Evolutionary conservation across 1,284 basidiomycete species (phyloP).

Genomic region (Trichosporon coremiiforme): DNA sequence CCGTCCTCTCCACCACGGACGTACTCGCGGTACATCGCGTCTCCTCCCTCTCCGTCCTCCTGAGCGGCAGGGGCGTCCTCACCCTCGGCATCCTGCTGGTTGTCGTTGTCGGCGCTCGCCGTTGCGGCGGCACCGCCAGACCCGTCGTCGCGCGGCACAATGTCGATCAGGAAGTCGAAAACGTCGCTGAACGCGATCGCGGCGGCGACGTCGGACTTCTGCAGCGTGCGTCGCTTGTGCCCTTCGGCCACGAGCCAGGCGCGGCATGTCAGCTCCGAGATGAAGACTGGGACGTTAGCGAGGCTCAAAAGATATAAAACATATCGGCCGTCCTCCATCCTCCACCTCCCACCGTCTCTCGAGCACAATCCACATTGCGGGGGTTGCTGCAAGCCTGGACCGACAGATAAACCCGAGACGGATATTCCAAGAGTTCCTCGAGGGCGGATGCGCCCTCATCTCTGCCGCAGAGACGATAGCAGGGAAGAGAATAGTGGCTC

Average conservation of each 20-base stretch:
- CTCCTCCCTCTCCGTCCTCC: conserved; percentile 22
- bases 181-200: conserved; percentile 87
- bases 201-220: conserved; percentile 85
- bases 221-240: conserved; percentile 86
- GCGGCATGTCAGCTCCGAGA: conserved; percentile 87
- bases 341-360: too few species aligned
- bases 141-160: conserved; percentile 78
- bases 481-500: too few species aligned
- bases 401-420: neutral
- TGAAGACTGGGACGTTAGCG: conserved; percentile 71
- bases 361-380: too few species aligned
- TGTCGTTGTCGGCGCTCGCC: conserved; percentile 21
- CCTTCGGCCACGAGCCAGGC: conserved; percentile 92
- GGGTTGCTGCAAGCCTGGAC: too few species aligned
- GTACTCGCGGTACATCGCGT: conserved; percentile 33
- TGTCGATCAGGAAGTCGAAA: conserved; percentile 76
- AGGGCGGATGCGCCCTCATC: neutral
- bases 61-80: conserved; percentile 2
- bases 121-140: conserved; percentile 26
- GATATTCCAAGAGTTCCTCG: neutral
- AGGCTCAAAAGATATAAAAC: too few species aligned
- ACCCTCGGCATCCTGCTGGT: conserved; percentile 22
- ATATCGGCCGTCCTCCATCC: too few species aligned
- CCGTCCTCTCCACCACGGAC: conserved; percentile 29
- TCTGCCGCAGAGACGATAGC: neutral